Evolutionary conservation across 495 filamentous ascomycete species (phyloP).

Genomic region (Aspergillus taichungensis): DNA sequence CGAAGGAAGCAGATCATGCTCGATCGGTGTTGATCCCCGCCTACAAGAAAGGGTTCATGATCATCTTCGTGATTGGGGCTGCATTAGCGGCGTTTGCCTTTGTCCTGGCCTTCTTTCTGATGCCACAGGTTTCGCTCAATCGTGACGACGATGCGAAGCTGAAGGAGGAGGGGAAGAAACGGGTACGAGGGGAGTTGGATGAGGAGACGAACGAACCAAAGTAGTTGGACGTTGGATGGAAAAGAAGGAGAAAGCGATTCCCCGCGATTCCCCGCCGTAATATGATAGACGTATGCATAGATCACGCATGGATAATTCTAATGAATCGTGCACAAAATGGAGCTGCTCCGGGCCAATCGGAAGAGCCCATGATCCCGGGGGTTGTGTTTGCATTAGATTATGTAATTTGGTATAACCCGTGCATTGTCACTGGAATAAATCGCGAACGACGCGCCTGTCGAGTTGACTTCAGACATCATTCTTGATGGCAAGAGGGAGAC

Average conservation of each 20-base stretch:
- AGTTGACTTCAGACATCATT: too few relatives aligned
- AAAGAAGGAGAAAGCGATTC: background rate
- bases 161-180: conserved; percentile 35
- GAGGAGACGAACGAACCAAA: conserved; percentile 4
- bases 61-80: conserved; percentile 43
- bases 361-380: too few relatives aligned
- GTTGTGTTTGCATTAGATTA: too few relatives aligned
- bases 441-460: too few relatives aligned
- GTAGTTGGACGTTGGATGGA: background rate
- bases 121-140: conserved; percentile 39
- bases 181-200: conserved; percentile 11
- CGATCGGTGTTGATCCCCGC: conserved; percentile 34
- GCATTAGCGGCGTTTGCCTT: conserved; percentile 38
- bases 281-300: too few relatives aligned
- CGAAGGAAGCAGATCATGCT: conserved; percentile 24
- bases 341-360: too few relatives aligned
- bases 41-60: conserved; percentile 41
- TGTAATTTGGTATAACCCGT: too few relatives aligned
- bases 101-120: conserved; percentile 31
- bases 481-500: too few relatives aligned
- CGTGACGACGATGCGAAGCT: conserved; percentile 38
- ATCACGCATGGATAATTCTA: too few relatives aligned
- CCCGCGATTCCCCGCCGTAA: too few relatives aligned
- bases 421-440: too few relatives aligned
- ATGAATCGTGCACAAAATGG: too few relatives aligned